phyloP scores from a whole-genome alignment of 1,284 basidiomycete genomes.

The Heterobasidion irregulare region DNA sequence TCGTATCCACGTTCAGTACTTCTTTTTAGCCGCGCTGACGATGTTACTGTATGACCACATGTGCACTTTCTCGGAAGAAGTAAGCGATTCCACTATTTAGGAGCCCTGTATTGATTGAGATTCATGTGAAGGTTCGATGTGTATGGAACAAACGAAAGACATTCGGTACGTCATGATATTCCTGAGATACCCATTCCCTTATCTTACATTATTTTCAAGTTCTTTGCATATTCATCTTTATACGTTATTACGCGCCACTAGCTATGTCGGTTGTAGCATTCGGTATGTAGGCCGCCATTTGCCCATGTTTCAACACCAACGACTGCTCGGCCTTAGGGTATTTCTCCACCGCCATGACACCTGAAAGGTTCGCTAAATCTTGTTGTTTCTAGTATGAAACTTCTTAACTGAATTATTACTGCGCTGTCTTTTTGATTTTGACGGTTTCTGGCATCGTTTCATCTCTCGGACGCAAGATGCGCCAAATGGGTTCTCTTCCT shows the following conservation, averaged over 20 bases:
- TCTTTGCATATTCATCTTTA: conserved; percentile 11
- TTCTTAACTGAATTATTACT: neutral
- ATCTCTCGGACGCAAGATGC: conserved; percentile 3
- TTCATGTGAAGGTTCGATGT: neutral
- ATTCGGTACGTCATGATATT: conserved; percentile 4
- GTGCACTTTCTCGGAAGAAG: conserved; percentile 9
- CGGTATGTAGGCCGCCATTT: conserved; percentile 3
- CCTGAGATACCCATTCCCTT: neutral
- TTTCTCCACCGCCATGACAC: conserved; percentile 11
- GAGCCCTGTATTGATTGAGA: too few species aligned
- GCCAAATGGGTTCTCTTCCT: conserved; percentile 10
- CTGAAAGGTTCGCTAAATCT: conserved; percentile 7
- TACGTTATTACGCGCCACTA: conserved; percentile 11
- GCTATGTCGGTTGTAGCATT: conserved; percentile 10
- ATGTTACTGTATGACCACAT: conserved; percentile 11
- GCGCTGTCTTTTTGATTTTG: neutral
- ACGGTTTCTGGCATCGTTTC: neutral
- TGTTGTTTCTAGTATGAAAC: neutral
- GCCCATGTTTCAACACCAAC: neutral
- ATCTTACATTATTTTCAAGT: conserved; percentile 1
- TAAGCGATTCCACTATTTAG: neutral
- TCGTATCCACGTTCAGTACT: conserved; percentile 3
- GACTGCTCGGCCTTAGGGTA: conserved; percentile 1
- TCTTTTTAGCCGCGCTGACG: conserved; percentile 10
- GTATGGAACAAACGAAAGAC: conserved; percentile 14